Percentiles rank a stretch among this genome's conserved stretches.
These are phyloP conservation scores for Sarocladium strictum DNA, from an alignment of 2,329 filamentous ascomycete genomes.

Conservation along the genomic window DNA sequence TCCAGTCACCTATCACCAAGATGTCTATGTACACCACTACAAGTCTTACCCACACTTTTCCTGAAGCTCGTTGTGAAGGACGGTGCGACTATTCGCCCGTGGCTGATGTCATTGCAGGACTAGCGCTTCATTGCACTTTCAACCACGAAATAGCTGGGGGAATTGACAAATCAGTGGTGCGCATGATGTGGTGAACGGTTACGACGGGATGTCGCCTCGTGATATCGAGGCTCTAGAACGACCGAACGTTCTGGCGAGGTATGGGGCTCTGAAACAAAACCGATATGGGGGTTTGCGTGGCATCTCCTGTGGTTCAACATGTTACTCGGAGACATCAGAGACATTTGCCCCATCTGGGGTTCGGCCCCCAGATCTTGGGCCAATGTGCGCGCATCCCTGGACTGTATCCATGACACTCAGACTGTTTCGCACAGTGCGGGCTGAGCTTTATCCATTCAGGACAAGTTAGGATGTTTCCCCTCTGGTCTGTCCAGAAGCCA, in stretches of 20 bases:
- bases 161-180: not conserved
- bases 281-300: not conserved
- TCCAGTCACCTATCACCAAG: not conserved
- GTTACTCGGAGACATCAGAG: no score
- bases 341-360: no score
- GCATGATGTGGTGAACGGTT: not conserved
- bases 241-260: no score
- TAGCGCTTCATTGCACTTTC: not conserved
- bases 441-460: not conserved
- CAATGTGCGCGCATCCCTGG: no score
- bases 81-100: not conserved
- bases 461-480: conserved; percentile 1
- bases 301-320: no score
- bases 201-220: not conserved
- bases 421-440: not conserved
- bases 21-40: not conserved
- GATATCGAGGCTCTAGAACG: not conserved
- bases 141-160: no score
- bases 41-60: not conserved
- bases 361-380: no score
- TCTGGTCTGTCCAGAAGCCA: not conserved
- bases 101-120: conserved; percentile 5
- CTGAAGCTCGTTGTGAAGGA: not conserved
- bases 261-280: not conserved
- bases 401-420: conserved; percentile 1